Evolutionary conservation across 2,329 filamentous ascomycete genomes (phyloP), one percentile per base, ranked within the genome.

Genomic region (Phyllosticta ampelicida): DNA sequence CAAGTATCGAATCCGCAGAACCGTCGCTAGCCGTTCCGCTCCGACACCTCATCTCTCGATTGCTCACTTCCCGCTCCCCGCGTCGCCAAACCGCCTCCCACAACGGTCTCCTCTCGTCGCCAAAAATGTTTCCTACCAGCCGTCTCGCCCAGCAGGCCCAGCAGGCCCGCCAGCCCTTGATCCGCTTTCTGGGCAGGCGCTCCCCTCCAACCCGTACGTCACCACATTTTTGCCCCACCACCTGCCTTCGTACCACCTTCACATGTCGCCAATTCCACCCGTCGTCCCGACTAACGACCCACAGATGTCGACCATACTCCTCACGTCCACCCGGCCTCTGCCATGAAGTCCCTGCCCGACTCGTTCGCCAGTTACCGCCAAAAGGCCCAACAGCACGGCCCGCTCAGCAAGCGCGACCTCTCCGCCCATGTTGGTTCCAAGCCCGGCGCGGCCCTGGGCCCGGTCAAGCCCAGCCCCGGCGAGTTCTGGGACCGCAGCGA

Each of bases 401-500:
- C 87, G 16, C 80, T 91, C 28, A 74, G 67, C 63, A 64, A 68
- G 62, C 61, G 61, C 63, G 62, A 66, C 49, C 65, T 62, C 62
- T 66, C 70, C 53, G 71, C 69, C 21, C 60, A 65, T 56, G 75
- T 79, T 54, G 89, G 89, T 63, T 81, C 82, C 66, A 71, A 77
- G 59, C 72, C 87, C 9, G 91, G 89, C 58, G 75, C 83, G 61
- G 77, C 85, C 44, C 79, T 96, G 10, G 91, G 92, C 52, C 75
- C 87, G 11, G 78, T 97, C 61, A 71, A 80, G 64, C 80, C 91
- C 44, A 80, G 80, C 60, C 74, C 83, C 67, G 92, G 92, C 65
- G 77, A 89, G 72, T 90, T 81, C 74, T 96, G 96, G 71, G 94
- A 97, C 74, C 84, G 90, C 65, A 88, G 84, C 65, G 88, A 99